Evolutionary conservation across 2,329 filamentous ascomycete genomes (phyloP).

Genomic region (Talaromyces islandicus): DNA sequence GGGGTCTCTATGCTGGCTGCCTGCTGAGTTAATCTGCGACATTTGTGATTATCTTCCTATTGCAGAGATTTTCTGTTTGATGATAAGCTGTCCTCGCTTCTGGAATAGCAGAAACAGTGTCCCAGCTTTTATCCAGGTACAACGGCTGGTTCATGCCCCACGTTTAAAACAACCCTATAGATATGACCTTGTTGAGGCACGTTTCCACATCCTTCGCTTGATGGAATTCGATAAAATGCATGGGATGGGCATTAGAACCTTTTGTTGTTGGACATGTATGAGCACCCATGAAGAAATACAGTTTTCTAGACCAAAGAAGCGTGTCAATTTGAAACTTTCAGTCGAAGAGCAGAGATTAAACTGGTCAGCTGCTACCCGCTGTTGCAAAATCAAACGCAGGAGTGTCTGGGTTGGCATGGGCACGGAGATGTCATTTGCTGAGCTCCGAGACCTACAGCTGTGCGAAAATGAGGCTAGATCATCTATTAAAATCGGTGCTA

Average conservation of each 20-base stretch:
- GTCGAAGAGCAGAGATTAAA: constrained; percentile 2
- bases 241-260: neutral
- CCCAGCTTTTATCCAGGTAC: constrained; percentile 1
- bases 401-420: neutral
- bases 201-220: constrained; percentile 3
- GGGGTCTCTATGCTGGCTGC: constrained; percentile 2
- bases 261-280: constrained; percentile 7
- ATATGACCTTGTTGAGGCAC: constrained; percentile 1
- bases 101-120: constrained; percentile 6
- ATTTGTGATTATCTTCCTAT: constrained; percentile 1
- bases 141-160: neutral
- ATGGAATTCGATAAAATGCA: constrained; percentile 1
- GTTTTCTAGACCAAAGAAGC: neutral
- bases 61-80: constrained; percentile 3
- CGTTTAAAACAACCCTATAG: neutral
- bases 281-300: neutral
- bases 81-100: constrained; percentile 3
- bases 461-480: neutral
- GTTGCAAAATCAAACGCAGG: neutral
- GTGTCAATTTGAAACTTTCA: constrained; percentile 4
- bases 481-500: constrained; percentile 6
- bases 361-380: neutral
- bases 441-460: constrained; percentile 1
- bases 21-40: constrained; percentile 1
- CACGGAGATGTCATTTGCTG: constrained; percentile 3